Conservation (phyloP, 768 basidiomycete species). For the Suillus hirtellus region DNA sequence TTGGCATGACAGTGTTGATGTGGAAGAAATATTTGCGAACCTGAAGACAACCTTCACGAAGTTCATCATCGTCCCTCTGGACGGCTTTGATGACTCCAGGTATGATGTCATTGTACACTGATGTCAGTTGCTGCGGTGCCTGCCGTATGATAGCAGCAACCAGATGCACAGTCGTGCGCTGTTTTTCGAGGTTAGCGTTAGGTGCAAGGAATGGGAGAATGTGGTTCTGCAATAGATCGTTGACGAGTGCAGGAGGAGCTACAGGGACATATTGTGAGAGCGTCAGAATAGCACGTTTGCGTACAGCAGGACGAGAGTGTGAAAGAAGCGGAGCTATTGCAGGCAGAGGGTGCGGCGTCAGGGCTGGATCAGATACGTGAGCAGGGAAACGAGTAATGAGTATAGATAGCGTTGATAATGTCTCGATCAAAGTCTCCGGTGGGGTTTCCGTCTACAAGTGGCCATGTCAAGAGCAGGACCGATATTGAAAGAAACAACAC, state of each 20-base stretch:
- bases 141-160: conserved; percentile 78
- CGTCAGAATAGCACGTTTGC: conserved; percentile 89
- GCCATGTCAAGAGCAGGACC: conserved; percentile 14
- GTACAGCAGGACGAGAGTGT: conserved; percentile 81
- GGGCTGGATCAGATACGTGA: conserved; percentile 54
- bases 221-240: conserved; percentile 55
- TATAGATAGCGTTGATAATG: conserved; percentile 83
- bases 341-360: conserved; percentile 59
- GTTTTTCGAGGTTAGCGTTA: conserved; percentile 59
- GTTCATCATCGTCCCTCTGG: conserved; percentile 78
- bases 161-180: conserved; percentile 77
- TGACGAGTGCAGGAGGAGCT: conserved; percentile 62
- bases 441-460: conserved; percentile 57
- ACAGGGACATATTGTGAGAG: conserved; percentile 82
- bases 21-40: conserved; percentile 33
- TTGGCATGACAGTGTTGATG: conserved; percentile 12
- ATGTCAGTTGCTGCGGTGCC: conserved; percentile 65
- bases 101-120: conserved; percentile 60
- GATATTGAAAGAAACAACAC: conserved; percentile 18
- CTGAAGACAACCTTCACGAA: conserved; percentile 79
- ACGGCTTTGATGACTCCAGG: conserved; percentile 71
- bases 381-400: conserved; percentile 83
- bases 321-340: conserved; percentile 71
- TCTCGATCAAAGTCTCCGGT: conserved; percentile 81
- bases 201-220: conserved; percentile 60